These are phyloP conservation scores for Phytophthora litchii DNA, from an alignment of 352 stramenopile species.

Conservation along the genomic window DNA sequence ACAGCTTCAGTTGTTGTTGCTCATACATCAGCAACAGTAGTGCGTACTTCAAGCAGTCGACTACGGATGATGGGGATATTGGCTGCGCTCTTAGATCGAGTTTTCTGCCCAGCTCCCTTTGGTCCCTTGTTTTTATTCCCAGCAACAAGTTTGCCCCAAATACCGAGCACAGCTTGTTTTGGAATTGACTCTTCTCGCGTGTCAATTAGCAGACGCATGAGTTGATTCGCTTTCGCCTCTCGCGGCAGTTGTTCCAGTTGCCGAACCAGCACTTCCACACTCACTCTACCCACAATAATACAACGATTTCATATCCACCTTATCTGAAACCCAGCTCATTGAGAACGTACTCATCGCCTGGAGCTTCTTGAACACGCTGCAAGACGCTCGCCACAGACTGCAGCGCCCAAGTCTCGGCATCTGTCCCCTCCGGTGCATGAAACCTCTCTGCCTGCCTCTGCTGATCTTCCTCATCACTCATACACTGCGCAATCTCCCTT, in stretches of 20 bases:
- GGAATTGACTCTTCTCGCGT: slow-evolving; percentile 57
- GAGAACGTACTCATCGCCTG: slow-evolving; percentile 59
- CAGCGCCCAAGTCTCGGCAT: slow-evolving; percentile 25
- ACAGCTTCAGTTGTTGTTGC: not conserved
- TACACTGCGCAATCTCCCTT: slow-evolving; percentile 41
- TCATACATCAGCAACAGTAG: not conserved
- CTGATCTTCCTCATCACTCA: slow-evolving; percentile 52
- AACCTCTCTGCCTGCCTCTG: slow-evolving; percentile 11
- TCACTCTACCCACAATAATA: slow-evolving; percentile 32
- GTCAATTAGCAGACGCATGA: slow-evolving; percentile 57
- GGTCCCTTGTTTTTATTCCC: slow-evolving; percentile 4
- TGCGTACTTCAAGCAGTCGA: slow-evolving; percentile 51
- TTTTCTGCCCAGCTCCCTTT: not conserved
- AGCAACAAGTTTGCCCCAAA: slow-evolving; percentile 54
- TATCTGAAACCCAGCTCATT: too few relatives aligned
- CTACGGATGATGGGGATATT: slow-evolving; percentile 59
- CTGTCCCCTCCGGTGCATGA: slow-evolving; percentile 8
- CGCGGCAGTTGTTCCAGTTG: slow-evolving; percentile 41
- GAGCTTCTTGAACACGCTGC: slow-evolving; percentile 40
- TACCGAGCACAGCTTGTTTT: slow-evolving; percentile 52
- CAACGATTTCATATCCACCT: not conserved
- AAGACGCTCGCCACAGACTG: slow-evolving; percentile 47
- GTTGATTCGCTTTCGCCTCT: slow-evolving; percentile 37
- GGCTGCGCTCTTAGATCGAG: slow-evolving; percentile 46
- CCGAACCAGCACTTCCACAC: slow-evolving; percentile 38